Evolutionary conservation across 2,329 filamentous ascomycete genomes (phyloP).

Genomic region (Colletotrichum chlorophyti): DNA sequence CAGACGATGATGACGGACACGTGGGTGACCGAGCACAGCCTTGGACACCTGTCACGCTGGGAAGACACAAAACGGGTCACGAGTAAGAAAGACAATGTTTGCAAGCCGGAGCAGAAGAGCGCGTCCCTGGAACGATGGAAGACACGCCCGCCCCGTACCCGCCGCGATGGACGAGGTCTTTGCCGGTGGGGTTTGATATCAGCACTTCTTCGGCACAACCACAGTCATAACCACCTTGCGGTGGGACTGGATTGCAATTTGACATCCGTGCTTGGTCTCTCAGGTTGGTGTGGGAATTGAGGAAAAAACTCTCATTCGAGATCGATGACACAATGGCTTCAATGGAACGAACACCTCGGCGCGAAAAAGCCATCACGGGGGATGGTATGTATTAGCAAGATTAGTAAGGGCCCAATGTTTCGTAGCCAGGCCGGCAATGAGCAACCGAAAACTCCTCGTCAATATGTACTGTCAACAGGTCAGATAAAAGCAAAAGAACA

Average conservation of each 20-base stretch:
- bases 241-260: slow-evolving; percentile 92
- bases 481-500: slow-evolving; percentile 24
- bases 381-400: slow-evolving; percentile 29
- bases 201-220: slow-evolving; percentile 99
- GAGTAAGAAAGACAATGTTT: slow-evolving; percentile 23
- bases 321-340: background rate
- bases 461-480: slow-evolving; percentile 29
- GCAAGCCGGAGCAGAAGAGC: slow-evolving; percentile 30
- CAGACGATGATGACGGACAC: background rate
- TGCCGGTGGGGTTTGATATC: slow-evolving; percentile 64
- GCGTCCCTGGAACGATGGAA: slow-evolving; percentile 21
- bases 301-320: background rate
- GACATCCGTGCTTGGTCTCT: slow-evolving; percentile 96
- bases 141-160: slow-evolving; percentile 31
- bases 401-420: slow-evolving; percentile 26
- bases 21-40: background rate
- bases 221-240: slow-evolving; percentile 71
- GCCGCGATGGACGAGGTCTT: slow-evolving; percentile 32
- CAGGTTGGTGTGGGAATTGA: background rate
- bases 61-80: background rate
- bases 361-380: slow-evolving; percentile 17
- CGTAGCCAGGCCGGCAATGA: slow-evolving; percentile 15
- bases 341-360: no score
- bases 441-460: slow-evolving; percentile 23
- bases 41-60: background rate